Conservation (phyloP, 257 asterid genomes). For the Perilla frutescens region DNA sequence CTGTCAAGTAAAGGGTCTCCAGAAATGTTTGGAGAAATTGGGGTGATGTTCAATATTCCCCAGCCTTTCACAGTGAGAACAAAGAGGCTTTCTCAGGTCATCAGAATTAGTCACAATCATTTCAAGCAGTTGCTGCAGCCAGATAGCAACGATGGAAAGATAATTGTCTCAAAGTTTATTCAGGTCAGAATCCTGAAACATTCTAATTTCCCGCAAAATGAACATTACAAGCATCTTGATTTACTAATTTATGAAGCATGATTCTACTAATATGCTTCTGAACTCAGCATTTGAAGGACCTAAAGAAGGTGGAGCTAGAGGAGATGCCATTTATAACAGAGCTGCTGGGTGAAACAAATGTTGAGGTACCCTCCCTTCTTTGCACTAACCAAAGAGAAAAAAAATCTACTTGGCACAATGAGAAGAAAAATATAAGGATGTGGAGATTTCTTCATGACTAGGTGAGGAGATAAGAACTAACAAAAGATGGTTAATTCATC, state of each 20-base stretch:
- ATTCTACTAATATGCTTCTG: slow-evolving; percentile 30
- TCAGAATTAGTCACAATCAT: slow-evolving; percentile 85
- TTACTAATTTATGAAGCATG: slow-evolving; percentile 20
- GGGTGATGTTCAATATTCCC: slow-evolving; percentile 80
- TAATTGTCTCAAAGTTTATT: slow-evolving; percentile 67
- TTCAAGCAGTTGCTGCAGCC: slow-evolving; percentile 91
- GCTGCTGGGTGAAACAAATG: slow-evolving; percentile 58
- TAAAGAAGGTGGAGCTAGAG: slow-evolving; percentile 67
- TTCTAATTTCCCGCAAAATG: slow-evolving; percentile 16
- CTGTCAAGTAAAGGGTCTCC: slow-evolving; percentile 64
- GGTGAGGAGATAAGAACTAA: slow-evolving; percentile 3
- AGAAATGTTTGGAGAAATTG: slow-evolving; percentile 83
- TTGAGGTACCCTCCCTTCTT: slow-evolving; percentile 57
- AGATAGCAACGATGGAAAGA: slow-evolving; percentile 63
- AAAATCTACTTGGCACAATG: slow-evolving; percentile 11
- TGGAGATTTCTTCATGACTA: slow-evolving; percentile 8
- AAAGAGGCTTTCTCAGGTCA: slow-evolving; percentile 89
- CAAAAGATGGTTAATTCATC: slow-evolving; percentile 28
- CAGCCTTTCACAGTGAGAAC: slow-evolving; percentile 96
- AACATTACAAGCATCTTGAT: slow-evolving; percentile 18
- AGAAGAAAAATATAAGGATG: slow-evolving; percentile 13
- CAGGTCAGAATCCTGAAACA: slow-evolving; percentile 57
- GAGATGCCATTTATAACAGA: slow-evolving; percentile 76
- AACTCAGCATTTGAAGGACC: slow-evolving; percentile 68
- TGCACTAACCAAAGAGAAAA: slow-evolving; percentile 16